phyloP scores from a whole-genome alignment of 139 green algal genomes.

The Spirogloea muscicola region DNA sequence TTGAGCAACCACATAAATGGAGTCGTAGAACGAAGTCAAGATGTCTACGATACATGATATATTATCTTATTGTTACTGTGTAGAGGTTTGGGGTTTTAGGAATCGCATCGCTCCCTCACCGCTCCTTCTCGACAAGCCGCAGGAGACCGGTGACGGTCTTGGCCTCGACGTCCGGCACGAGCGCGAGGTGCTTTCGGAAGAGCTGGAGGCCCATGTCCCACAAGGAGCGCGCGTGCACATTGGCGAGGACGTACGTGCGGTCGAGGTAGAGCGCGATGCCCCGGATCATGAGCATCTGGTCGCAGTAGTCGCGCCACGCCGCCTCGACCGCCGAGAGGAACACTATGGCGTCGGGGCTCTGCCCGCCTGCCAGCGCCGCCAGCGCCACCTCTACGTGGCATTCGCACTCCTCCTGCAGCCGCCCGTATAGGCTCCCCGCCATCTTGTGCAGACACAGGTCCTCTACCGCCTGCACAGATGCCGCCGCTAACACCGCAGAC shows the following conservation, averaged over 20 bases:
- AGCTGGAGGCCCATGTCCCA: slow-evolving; percentile 91
- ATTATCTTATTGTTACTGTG: no score
- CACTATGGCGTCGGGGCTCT: slow-evolving; percentile 56
- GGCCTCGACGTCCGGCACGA: slow-evolving; percentile 48
- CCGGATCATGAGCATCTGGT: slow-evolving; percentile 72
- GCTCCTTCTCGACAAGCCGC: slow-evolving; percentile 33
- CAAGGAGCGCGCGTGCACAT: slow-evolving; percentile 61
- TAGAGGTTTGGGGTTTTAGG: no score
- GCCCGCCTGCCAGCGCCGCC: slow-evolving; percentile 41
- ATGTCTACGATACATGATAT: no score
- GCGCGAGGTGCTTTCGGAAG: slow-evolving; percentile 74
- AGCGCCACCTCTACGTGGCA: slow-evolving; percentile 63
- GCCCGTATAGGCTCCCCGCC: slow-evolving; percentile 70
- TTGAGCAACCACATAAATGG: no score
- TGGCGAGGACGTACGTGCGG: slow-evolving; percentile 80
- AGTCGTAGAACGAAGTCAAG: no score
- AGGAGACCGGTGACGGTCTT: slow-evolving; percentile 39
- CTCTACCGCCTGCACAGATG: slow-evolving; percentile 77
- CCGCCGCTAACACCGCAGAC: no score
- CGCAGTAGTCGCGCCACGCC: slow-evolving; percentile 75
- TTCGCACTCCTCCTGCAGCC: slow-evolving; percentile 71
- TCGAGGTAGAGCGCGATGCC: slow-evolving; percentile 97
- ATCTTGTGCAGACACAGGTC: slow-evolving; percentile 92
- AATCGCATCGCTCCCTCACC: no score
- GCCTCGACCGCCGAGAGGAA: slow-evolving; percentile 75